A percentile compares a stretch with the other conserved stretches of the same genome.
Conservation (phyloP, 768 basidiomycete species). For the Boletus tomentosulus region DNA sequence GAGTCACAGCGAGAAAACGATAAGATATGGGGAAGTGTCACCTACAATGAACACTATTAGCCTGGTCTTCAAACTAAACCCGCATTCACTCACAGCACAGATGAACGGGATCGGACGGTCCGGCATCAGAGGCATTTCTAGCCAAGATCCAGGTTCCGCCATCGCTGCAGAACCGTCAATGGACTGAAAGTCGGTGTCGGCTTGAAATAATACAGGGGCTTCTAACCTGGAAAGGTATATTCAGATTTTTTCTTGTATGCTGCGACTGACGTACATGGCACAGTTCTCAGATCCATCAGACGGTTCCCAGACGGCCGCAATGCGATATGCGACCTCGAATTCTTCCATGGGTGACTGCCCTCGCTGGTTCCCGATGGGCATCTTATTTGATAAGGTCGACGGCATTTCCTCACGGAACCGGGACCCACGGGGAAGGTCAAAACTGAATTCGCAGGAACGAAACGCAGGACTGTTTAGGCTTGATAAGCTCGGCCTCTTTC, state of each 20-base stretch:
- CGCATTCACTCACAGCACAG: conserved; percentile 53
- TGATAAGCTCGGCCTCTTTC: conserved; percentile 44
- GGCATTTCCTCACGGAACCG: conserved; percentile 58
- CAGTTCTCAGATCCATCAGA: conserved; percentile 39
- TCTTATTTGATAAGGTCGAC: conserved; percentile 46
- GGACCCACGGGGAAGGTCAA: conserved; percentile 50
- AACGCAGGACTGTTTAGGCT: conserved; percentile 32
- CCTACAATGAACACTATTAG: conserved; percentile 26
- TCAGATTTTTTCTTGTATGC: not conserved
- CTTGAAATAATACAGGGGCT: conserved; percentile 59
- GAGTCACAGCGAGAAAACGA: conserved; percentile 57
- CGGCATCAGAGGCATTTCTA: conserved; percentile 61
- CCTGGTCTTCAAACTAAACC: not conserved
- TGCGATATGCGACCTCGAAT: conserved; percentile 48
- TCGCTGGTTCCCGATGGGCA: conserved; percentile 23
- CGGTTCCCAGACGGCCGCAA: conserved; percentile 59
- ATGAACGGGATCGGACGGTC: conserved; percentile 62
- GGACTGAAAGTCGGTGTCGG: conserved; percentile 57
- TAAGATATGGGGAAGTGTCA: conserved; percentile 59
- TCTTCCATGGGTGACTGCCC: conserved; percentile 32
- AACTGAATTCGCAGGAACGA: conserved; percentile 44
- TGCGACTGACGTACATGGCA: conserved; percentile 43
- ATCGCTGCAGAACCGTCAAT: conserved; percentile 40
- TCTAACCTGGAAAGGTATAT: conserved; percentile 45
- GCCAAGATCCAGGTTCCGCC: conserved; percentile 49